These are phyloP conservation scores for Trypanosoma cruzi DNA, from an alignment of 208 protist species.

Conservation along the genomic window DNA sequence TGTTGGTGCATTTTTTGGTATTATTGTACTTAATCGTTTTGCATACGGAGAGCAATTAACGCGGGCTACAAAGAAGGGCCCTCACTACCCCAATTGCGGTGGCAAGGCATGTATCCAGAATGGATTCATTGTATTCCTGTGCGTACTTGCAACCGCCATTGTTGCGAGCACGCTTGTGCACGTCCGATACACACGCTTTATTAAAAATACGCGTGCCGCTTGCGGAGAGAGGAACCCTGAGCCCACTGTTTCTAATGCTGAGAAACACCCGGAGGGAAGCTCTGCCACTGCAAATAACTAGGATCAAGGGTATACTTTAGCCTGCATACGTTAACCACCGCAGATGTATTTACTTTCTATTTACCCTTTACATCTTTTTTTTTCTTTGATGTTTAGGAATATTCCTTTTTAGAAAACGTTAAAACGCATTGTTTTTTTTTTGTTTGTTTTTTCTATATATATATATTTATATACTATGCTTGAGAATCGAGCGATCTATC, in stretches of 20 bases:
- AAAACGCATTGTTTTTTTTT: constrained; percentile 1
- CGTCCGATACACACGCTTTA: constrained; percentile 38
- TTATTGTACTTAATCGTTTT: constrained; percentile 53
- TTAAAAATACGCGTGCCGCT: constrained; percentile 1
- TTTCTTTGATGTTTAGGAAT: constrained; percentile 6
- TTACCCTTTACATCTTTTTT: constrained; percentile 15
- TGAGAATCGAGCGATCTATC: no score
- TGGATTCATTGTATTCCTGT: constrained; percentile 37
- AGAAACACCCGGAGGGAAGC: not conserved
- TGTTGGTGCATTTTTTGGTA: constrained; percentile 35
- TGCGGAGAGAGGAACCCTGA: not conserved
- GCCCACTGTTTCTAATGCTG: not conserved
- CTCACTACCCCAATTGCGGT: no score
- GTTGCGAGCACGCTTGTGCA: constrained; percentile 25
- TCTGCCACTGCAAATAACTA: not conserved
- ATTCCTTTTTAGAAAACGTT: no score
- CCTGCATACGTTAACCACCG: not conserved
- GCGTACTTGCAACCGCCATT: constrained; percentile 25
- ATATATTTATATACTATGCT: not conserved
- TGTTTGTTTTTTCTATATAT: no score
- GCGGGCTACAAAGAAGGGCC: constrained; percentile 7
- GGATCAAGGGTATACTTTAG: no score
- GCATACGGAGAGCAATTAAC: constrained; percentile 40
- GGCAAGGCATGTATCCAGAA: constrained; percentile 20
- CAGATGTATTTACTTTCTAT: not conserved